Evolutionary conservation across 2,329 filamentous ascomycete genomes (phyloP), one percentile per base, ranked within the genome.

Genomic region (Sporothrix schenckii): DNA sequence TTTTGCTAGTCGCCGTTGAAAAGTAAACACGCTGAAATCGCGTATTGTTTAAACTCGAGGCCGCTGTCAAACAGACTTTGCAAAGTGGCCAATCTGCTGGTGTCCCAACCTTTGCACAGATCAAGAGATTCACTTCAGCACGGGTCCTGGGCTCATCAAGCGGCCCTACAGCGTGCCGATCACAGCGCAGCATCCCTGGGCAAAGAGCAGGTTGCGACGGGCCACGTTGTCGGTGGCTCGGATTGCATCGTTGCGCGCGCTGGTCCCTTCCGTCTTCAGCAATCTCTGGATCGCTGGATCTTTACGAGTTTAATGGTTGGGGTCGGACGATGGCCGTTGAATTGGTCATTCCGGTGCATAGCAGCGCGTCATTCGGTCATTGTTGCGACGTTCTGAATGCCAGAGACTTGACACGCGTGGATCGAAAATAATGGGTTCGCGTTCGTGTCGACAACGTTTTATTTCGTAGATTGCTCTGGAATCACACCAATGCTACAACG

Each of bases 261-360:
- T 47, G 58, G 58, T 63, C 58, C 39, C 58, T 63, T 63, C 39
- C 58, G 21, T 27, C 39, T 63, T 63, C 39, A 63, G 58, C 39
- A 24, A 34, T 47, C 39, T 47, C 21, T 63, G 58, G 58, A 41
- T 41, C 56, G 19, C 30, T 41, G 56, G 56, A 47, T 47, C 39
- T 47, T 27, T n/a, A 7, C 16, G n/a, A 30, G 16, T 21, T 41
- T 16, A 41, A 50, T 50, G 9, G 49, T 16, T 9, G 3, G 3
- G 14, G 14, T 44, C 41, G 11, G 41, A 44, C 41, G 4, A 44
- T 44, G 41, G 41, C 24, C 52, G 52, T 54, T 54, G 52, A 14
- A 60, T 27, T 11, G 58, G 13, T 19, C 58, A 27, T 44, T 61
- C 11, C 21, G 44, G 11, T 47, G 34, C 9, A 2, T 27, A 44